A percentile compares a stretch with the other conserved stretches of the same genome.
phyloP scores from a whole-genome alignment of 257 asterid genomes.

The Scutellaria barbata region DNA sequence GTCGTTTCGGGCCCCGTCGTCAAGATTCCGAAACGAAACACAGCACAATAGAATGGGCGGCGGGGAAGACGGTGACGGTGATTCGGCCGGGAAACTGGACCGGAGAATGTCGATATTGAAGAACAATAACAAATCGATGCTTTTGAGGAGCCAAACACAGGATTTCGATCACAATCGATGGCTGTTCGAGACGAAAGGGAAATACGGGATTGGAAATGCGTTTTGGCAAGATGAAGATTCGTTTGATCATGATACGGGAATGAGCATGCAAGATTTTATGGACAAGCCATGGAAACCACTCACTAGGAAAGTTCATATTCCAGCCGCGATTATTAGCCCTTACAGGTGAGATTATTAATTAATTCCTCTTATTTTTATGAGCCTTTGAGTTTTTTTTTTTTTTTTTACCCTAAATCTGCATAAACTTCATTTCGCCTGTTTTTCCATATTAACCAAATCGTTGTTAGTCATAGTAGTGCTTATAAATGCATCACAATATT shows the following conservation, averaged over 20 bases:
- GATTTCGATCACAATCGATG: slow-evolving; percentile 95
- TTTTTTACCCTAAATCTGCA: background rate
- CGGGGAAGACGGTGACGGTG: slow-evolving; percentile 33
- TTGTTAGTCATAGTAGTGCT: too few species aligned
- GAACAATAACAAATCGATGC: slow-evolving; percentile 72
- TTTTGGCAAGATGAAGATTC: slow-evolving; percentile 85
- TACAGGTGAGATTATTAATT: slow-evolving; percentile 55
- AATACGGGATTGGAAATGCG: slow-evolving; percentile 92
- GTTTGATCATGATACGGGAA: slow-evolving; percentile 75
- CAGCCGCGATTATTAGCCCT: slow-evolving; percentile 80
- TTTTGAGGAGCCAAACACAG: slow-evolving; percentile 81
- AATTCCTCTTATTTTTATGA: background rate
- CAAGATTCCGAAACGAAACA: slow-evolving; percentile 60
- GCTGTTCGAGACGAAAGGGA: slow-evolving; percentile 91
- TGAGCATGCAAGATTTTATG: slow-evolving; percentile 91
- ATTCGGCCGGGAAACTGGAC: slow-evolving; percentile 53
- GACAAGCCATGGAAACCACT: slow-evolving; percentile 99
- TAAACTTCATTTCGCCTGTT: too few species aligned
- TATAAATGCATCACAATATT: too few species aligned
- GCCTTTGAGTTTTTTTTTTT: background rate
- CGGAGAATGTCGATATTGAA: slow-evolving; percentile 72
- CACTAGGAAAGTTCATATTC: slow-evolving; percentile 72
- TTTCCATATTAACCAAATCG: too few species aligned
- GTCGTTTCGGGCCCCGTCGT: slow-evolving; percentile 42
- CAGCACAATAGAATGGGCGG: slow-evolving; percentile 43